Base-by-base conservation (phyloP, 371 early-diverging fungal genomes). In the Smittium mucronatum region DNA sequence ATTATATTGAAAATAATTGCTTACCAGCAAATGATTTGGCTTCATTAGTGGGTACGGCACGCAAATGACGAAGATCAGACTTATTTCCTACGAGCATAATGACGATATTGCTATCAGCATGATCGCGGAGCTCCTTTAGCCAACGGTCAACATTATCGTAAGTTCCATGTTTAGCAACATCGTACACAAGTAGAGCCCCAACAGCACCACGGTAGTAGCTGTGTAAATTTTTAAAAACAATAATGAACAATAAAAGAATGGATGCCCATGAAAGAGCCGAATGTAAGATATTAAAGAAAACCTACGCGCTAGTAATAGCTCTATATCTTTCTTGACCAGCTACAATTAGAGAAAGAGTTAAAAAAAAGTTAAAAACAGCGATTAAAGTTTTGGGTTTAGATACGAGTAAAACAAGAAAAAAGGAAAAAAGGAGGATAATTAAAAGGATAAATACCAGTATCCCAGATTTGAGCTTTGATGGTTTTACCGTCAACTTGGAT, bases 391-490 rank as follows among this genome's bases (percentile, higher is more conserved):
- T 63, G 63, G 26, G 8, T 63, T 11, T 26, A 28, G 5, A 61
- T 64, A 2, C 32, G 64, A 32, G 26, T 29, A 2, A 57, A 1
- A 68, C 36, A 28, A 36, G 25, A 66, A 58, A n/a, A 63, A 72
- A 0, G 32, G 21, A 58, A 58, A 11, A 59, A 26, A 47, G 8
- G 58, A 36, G 16, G 60, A 8, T 17, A 31, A 33, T 33, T 32
- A 34, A 28, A 35, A 69, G 35, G 29, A 11, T 15, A 90, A 60
- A 91, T 94, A 77, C 95, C 97, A 82, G 98, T 97, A 76, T 98
- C 99, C 99, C 99, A 99, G 74, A 99, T 98, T 81, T 99, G 99
- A 35, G 98, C 97, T 82, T 99, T 99, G 75, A 99, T 94, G 32
- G 90, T 93, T 81, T 96, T 94, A 69, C 87, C 86, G 72, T 97